Evolutionary conservation across 2,329 filamentous ascomycete genomes (phyloP).

Genomic region (Colletotrichum truncatum): DNA sequence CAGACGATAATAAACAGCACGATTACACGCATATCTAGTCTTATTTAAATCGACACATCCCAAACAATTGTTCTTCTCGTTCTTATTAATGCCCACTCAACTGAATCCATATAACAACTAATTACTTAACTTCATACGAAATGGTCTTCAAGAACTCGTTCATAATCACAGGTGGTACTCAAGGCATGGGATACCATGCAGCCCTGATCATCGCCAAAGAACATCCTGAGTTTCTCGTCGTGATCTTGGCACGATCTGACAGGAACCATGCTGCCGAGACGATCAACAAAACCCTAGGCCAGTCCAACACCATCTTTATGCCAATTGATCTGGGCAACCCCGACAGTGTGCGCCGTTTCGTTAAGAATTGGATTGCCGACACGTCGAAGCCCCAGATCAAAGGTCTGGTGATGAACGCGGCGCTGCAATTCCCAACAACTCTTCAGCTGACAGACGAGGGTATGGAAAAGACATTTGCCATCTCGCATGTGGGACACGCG

Average conservation of each 20-base stretch:
- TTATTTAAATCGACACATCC: no score
- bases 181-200: slow-evolving; percentile 51
- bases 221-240: slow-evolving; percentile 48
- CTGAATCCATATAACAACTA: no score
- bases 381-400: slow-evolving; percentile 49
- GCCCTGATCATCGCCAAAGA: slow-evolving; percentile 49
- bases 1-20: no score
- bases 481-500: slow-evolving; percentile 60
- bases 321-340: slow-evolving; percentile 52
- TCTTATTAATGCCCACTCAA: no score
- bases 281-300: slow-evolving; percentile 52
- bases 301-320: slow-evolving; percentile 51
- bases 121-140: background rate
- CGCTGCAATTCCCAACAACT: slow-evolving; percentile 44
- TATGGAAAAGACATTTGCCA: slow-evolving; percentile 57
- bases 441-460: slow-evolving; percentile 48
- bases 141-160: slow-evolving; percentile 33
- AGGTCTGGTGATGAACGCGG: slow-evolving; percentile 38
- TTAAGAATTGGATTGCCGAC: slow-evolving; percentile 41
- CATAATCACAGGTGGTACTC: slow-evolving; percentile 57
- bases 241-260: slow-evolving; percentile 55
- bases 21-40: no score
- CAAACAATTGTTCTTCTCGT: no score
- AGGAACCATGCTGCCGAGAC: slow-evolving; percentile 44
- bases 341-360: slow-evolving; percentile 51